Evolutionary conservation across 2,329 filamentous ascomycete genomes (phyloP), one percentile per base, ranked within the genome.

Genomic region (Phoma sp.): DNA sequence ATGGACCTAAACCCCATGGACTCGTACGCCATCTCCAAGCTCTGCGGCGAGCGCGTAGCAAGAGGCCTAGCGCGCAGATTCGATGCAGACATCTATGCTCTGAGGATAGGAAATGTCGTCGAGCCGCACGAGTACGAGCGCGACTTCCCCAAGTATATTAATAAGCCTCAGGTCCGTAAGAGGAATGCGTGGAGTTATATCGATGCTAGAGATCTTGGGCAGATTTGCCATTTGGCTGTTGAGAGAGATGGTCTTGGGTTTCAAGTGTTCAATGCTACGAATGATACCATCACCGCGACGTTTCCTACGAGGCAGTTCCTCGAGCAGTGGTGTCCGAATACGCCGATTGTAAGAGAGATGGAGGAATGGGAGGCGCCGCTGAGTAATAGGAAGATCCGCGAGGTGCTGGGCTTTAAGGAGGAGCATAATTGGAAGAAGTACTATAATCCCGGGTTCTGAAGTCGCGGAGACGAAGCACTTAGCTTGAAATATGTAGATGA

Each of bases 261-360:
- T 60, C 84, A 87, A 64, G 74, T 87, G 0, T 88, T 87, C 71
- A 88, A 88, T 64, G 85, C 84, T 1, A 85, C 84, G 0, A 88
- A 88, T 62, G 80, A 85, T 62, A 83, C 78, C 2, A 87, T 87
- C 42, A 87, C 84, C 0, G 81, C 81, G 3, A 78, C 75, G 7
- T 68, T 76, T 18, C 80, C 82, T 0, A 85, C 83, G 0, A 74
- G 72, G 36, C 76, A 83, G 51, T 84, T 86, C 53, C 62, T 87
- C 47, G 74, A 78, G 62, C 76, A 80, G 62, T 72, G 72, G 9
- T 80, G 77, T 47, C 83, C 84, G 0, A 73, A 78, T 17, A 80
- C 79, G 12, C 76, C 77, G 1, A 76, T 88, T 36, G 84, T 79
- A 21, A 73, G 83, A 42, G 78, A 84, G 53, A 80, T 87, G 80